Conservation (phyloP, 306 rosid genomes). For the Vigna nakashimae region DNA sequence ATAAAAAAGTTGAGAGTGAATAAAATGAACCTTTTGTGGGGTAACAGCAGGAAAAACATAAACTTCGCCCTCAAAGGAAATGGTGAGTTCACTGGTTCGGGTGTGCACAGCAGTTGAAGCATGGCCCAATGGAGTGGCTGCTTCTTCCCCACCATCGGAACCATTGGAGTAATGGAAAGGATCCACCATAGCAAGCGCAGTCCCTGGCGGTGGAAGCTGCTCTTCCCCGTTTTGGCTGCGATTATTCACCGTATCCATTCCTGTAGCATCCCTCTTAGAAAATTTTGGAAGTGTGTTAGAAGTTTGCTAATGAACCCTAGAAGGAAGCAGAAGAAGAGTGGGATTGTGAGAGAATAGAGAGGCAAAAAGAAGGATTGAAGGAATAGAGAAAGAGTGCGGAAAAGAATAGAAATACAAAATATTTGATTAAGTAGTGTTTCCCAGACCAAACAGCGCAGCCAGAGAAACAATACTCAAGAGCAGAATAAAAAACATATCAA, state of each 20-base stretch:
- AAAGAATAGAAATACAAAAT: slow-evolving; percentile 4
- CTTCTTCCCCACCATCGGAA: slow-evolving; percentile 44
- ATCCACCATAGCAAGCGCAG: slow-evolving; percentile 43
- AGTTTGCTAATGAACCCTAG: slow-evolving; percentile 22
- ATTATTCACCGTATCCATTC: slow-evolving; percentile 51
- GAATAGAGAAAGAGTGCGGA: background rate
- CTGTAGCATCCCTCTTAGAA: slow-evolving; percentile 44
- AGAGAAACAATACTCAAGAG: background rate
- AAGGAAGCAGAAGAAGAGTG: background rate
- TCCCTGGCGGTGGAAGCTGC: slow-evolving; percentile 5
- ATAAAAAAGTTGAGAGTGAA: background rate
- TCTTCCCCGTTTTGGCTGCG: slow-evolving; percentile 31
- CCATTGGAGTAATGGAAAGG: slow-evolving; percentile 40
- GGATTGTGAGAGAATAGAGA: background rate
- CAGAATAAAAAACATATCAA: background rate
- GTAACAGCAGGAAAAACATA: slow-evolving; percentile 79
- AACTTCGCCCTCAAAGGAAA: slow-evolving; percentile 77
- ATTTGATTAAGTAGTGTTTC: background rate
- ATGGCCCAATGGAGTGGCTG: background rate
- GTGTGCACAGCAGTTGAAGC: slow-evolving; percentile 30
- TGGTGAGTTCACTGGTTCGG: slow-evolving; percentile 73
- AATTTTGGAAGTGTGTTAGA: background rate
- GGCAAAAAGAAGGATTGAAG: background rate
- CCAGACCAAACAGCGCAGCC: background rate
- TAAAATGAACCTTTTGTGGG: slow-evolving; percentile 60